phyloP scores from a whole-genome alignment of 306 rosid genomes.

The Luffa acutangula region DNA sequence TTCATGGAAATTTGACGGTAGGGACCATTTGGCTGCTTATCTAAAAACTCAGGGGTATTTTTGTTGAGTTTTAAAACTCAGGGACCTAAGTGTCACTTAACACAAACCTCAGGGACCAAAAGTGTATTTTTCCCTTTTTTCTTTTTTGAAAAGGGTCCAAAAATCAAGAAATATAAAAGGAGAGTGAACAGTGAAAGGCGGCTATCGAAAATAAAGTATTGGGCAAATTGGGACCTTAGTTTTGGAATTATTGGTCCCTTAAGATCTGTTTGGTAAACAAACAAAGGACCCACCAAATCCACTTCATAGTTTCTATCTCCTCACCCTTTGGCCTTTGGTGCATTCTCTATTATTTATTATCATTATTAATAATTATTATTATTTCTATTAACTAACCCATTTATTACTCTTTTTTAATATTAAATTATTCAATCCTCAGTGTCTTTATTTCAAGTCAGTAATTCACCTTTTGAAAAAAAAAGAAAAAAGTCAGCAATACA shows the following conservation, averaged over 20 bases:
- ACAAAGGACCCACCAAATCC: slow-evolving; percentile 2
- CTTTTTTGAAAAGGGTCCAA: background rate
- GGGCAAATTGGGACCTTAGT: background rate
- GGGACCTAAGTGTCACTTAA: too few relatives aligned
- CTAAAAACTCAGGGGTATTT: too few relatives aligned
- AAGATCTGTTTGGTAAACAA: slow-evolving; percentile 8
- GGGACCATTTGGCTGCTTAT: too few relatives aligned
- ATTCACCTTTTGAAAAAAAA: too few relatives aligned
- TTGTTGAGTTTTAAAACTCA: too few relatives aligned
- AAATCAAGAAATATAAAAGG: background rate
- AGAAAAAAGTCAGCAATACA: too few relatives aligned
- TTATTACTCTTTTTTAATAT: background rate
- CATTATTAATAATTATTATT: background rate
- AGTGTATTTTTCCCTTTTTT: too few relatives aligned
- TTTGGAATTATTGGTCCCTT: background rate
- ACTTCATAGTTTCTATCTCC: background rate
- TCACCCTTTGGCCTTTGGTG: background rate
- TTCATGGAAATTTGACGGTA: too few relatives aligned
- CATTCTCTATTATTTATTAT: background rate
- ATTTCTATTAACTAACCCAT: background rate
- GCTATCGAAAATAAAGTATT: background rate
- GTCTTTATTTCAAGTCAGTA: background rate
- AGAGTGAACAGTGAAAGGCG: slow-evolving; percentile 1
- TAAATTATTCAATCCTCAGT: background rate
- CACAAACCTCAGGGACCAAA: too few relatives aligned